Evolutionary conservation across 805 yeast genomes (phyloP), one percentile per base, ranked within the genome.

Genomic region (Ogataea glucozyma): DNA sequence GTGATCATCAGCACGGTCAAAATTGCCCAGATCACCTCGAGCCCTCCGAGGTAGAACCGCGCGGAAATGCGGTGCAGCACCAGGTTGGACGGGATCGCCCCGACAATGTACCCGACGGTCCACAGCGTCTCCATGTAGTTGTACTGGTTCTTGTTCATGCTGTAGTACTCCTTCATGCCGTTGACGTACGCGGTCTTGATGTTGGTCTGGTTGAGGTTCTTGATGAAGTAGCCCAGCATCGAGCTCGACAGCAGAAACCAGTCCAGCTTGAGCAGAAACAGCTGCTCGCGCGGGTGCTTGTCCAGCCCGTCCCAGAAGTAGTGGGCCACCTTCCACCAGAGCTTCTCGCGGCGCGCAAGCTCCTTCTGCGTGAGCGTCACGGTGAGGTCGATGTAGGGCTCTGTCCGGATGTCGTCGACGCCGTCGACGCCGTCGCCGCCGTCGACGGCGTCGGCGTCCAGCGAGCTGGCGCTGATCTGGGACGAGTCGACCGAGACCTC

Each of bases 181-280:
- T 80, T 74, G 31, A 78, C 81, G 55, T 80, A 83, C 3, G 87
- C 88, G 52, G 81, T 81, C 47, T 71, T 72, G 42, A 78, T 62
- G 57, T 81, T 83, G 33, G 76, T 69, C 45, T 72, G 74, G 58
- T 83, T 87, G 32, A 83, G 65, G 40, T 78, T 75, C 56, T 81
- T 81, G 42, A 82, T 78, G 81, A 85, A 83, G 59, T 81, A 81
- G 1, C 79, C 80, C 20, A 71, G 54, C 61, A 79, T 72, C 1
- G 82, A 70, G 44, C 76, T 75, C 31, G 71, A 65, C 13, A 79
- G 68, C 37, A 83, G 61, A 34, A 79, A 60, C 20, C 76, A 52
- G 53, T 81, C 87, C 26, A 81, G 57, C 56, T 81, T 81, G 49
- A 69, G 60, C 21, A 78, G 44, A 36, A 67, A 67, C 14, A 30